A percentile compares a stretch with the other conserved stretches of the same genome.
Conservation (phyloP, 192 early-diverging fungal species). For the Diversispora epigaea region DNA sequence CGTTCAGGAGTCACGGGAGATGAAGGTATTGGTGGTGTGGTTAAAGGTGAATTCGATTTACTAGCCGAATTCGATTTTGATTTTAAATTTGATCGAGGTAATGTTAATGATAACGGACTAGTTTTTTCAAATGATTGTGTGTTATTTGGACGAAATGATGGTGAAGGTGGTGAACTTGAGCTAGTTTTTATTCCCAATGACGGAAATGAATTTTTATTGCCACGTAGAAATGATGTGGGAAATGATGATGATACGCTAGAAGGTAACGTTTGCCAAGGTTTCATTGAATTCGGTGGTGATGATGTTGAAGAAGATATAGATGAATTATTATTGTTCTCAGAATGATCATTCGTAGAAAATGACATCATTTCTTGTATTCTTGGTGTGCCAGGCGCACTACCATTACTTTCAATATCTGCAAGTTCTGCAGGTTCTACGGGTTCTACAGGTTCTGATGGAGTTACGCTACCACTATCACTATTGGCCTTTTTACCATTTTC, state of each 20-base stretch:
- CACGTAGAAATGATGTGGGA: background rate
- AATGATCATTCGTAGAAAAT: background rate
- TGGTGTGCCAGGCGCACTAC: background rate
- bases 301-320: no score
- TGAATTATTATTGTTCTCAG: background rate
- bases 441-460: background rate
- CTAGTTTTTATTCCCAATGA: slow-evolving; percentile 11
- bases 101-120: background rate
- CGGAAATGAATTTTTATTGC: background rate
- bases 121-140: background rate
- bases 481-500: background rate
- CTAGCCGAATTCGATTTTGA: background rate
- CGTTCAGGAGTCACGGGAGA: background rate
- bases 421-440: background rate
- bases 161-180: background rate
- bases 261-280: background rate
- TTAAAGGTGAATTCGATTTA: background rate
- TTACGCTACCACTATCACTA: background rate
- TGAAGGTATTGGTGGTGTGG: background rate
- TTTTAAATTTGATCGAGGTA: background rate
- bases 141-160: background rate
- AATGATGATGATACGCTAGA: background rate
- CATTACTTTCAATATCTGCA: background rate
- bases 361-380: slow-evolving; percentile 2
- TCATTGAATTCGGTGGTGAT: background rate